phyloP scores from a whole-genome alignment of 2,329 filamentous ascomycete species.

The Stemphylium beticola region DNA sequence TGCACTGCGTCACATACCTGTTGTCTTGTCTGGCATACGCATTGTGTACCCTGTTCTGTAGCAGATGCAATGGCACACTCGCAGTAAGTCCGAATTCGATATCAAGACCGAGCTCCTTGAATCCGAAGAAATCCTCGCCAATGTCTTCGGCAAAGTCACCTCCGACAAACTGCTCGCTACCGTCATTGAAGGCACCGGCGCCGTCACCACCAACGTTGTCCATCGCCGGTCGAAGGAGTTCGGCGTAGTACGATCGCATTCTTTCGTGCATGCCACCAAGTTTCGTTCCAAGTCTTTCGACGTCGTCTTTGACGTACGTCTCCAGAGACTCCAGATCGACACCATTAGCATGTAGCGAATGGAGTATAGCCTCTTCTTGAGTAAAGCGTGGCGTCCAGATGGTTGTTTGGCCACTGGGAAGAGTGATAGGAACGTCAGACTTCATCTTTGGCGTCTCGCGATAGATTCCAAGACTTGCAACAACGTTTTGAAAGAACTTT shows the following conservation, averaged over 20 bases:
- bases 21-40: conserved; percentile 80
- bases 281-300: conserved; percentile 83
- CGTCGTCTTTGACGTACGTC: conserved; percentile 86
- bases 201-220: conserved; percentile 80
- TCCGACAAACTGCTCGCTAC: conserved; percentile 94
- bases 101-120: conserved; percentile 91
- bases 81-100: conserved; percentile 88
- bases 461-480: conserved; percentile 80
- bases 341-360: conserved; percentile 84
- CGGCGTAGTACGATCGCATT: conserved; percentile 91
- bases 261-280: conserved; percentile 87
- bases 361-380: conserved; percentile 83
- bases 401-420: conserved; percentile 39
- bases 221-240: conserved; percentile 88
- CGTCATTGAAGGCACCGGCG: conserved; percentile 90
- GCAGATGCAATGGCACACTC: conserved; percentile 89
- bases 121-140: conserved; percentile 98
- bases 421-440: conserved; percentile 47
- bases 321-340: conserved; percentile 83
- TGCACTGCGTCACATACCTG: conserved; percentile 51
- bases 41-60: conserved; percentile 88
- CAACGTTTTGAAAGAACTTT: conserved; percentile 87
- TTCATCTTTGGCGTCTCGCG: conserved; percentile 80
- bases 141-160: conserved; percentile 98
- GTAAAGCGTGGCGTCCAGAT: conserved; percentile 73